Evolutionary conservation across 768 basidiomycete species (phyloP).

Genomic region (Phanerodontia chrysosporium): DNA sequence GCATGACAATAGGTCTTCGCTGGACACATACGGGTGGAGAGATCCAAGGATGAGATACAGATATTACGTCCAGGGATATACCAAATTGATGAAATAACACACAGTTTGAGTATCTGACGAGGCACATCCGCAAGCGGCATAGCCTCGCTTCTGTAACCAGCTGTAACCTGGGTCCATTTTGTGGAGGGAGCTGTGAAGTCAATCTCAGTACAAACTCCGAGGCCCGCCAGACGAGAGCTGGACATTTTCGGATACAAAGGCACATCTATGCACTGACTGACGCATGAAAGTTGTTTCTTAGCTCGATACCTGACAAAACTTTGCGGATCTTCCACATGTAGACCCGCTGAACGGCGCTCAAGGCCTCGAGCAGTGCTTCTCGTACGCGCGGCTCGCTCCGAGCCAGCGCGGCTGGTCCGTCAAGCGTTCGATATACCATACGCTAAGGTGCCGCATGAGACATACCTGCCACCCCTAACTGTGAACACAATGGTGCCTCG

Average conservation of each 20-base stretch:
- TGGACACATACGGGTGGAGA: background rate
- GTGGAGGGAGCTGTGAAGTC: background rate
- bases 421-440: too few relatives aligned
- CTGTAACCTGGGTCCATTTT: background rate
- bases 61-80: background rate
- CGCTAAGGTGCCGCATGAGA: background rate
- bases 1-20: background rate
- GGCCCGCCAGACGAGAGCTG: background rate
- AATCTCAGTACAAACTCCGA: background rate
- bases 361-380: background rate
- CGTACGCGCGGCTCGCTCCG: too few relatives aligned
- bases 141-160: background rate
- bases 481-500: background rate
- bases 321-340: background rate
- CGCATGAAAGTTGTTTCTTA: background rate
- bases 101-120: background rate
- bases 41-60: background rate
- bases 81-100: background rate
- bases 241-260: background rate
- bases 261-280: background rate
- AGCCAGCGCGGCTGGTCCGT: too few relatives aligned
- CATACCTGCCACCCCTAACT: background rate
- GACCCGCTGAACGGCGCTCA: background rate
- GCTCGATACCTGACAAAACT: background rate
- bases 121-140: background rate